phyloP scores from a whole-genome alignment of 208 protist genomes.

The Leishmania tropica region DNA sequence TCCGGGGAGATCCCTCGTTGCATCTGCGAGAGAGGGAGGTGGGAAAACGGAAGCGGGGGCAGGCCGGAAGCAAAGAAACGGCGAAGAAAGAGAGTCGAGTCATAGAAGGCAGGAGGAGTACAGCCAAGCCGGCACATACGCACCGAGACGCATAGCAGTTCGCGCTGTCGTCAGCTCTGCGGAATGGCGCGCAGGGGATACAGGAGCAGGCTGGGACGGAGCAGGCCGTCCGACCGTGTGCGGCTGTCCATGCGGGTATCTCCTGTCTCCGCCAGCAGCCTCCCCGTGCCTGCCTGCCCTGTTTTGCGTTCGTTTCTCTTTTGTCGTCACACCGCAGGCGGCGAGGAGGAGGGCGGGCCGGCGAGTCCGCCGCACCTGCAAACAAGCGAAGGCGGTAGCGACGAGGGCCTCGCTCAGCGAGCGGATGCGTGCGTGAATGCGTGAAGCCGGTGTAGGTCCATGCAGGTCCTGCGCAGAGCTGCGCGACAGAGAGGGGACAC shows the following conservation, averaged over 20 bases:
- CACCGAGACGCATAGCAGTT: not conserved
- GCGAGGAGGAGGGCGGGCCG: not conserved
- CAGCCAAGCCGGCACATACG: not conserved
- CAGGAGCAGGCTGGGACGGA: not conserved
- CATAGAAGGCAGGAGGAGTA: not conserved
- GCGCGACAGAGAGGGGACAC: not conserved
- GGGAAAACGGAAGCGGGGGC: not conserved
- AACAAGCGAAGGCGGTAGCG: too few relatives aligned
- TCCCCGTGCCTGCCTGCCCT: not conserved
- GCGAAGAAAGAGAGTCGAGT: too few relatives aligned
- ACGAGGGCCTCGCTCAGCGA: too few relatives aligned
- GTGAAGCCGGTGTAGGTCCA: too few relatives aligned
- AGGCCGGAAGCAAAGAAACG: not conserved
- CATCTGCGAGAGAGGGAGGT: not conserved
- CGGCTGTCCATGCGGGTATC: not conserved
- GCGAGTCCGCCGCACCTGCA: too few relatives aligned
- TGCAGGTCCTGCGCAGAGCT: too few relatives aligned
- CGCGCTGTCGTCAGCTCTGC: not conserved
- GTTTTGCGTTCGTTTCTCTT: not conserved
- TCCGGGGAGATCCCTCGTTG: too few relatives aligned
- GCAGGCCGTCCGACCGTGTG: not conserved
- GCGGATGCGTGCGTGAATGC: too few relatives aligned
- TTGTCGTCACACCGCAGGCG: not conserved
- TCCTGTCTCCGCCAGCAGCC: not conserved
- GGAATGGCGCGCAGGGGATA: not conserved